Percentiles rank a stretch among this genome's conserved stretches.
Conservation (phyloP, 2,329 filamentous ascomycete species). For the Paraphoma sp. region DNA sequence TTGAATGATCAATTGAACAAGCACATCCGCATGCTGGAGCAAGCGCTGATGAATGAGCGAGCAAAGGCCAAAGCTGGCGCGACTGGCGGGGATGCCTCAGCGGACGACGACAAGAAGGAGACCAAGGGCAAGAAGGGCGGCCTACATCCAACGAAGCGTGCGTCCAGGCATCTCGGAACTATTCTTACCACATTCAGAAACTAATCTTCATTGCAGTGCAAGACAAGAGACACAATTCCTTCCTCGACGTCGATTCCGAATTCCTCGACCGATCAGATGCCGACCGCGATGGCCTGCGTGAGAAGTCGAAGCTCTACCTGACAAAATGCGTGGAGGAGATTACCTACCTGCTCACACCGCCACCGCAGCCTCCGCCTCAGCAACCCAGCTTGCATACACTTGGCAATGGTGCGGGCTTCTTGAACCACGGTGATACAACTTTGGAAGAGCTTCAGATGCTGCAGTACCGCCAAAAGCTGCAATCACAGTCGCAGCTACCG, state of each 20-base stretch:
- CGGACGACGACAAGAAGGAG: conserved; percentile 51
- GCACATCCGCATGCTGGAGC: conserved; percentile 88
- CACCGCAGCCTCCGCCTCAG: conserved; percentile 65
- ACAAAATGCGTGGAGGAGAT: conserved; percentile 73
- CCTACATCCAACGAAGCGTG: conserved; percentile 36
- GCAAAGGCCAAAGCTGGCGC: conserved; percentile 66
- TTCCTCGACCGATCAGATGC: conserved; percentile 53
- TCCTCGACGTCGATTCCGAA: conserved; percentile 58
- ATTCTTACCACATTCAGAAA: not conserved
- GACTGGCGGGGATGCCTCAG: conserved; percentile 58
- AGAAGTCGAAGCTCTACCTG: conserved; percentile 68
- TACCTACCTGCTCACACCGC: conserved; percentile 71
- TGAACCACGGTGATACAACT: conserved; percentile 59
- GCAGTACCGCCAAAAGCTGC: conserved; percentile 62
- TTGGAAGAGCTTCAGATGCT: conserved; percentile 67
- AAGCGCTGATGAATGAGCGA: conserved; percentile 83
- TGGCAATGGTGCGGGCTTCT: conserved; percentile 49
- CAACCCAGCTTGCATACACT: conserved; percentile 48
- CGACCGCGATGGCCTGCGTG: conserved; percentile 64
- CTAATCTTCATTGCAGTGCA: conserved; percentile 48
- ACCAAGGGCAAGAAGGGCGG: conserved; percentile 42
- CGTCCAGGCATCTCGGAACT: conserved; percentile 5
- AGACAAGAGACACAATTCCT: conserved; percentile 57
- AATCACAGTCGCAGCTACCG: conserved; percentile 53
- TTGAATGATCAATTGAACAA: conserved; percentile 88